Percentiles rank a stretch among this genome's conserved stretches.
Conservation (phyloP, 495 filamentous ascomycete species). For the Aspergillus asperescens region DNA sequence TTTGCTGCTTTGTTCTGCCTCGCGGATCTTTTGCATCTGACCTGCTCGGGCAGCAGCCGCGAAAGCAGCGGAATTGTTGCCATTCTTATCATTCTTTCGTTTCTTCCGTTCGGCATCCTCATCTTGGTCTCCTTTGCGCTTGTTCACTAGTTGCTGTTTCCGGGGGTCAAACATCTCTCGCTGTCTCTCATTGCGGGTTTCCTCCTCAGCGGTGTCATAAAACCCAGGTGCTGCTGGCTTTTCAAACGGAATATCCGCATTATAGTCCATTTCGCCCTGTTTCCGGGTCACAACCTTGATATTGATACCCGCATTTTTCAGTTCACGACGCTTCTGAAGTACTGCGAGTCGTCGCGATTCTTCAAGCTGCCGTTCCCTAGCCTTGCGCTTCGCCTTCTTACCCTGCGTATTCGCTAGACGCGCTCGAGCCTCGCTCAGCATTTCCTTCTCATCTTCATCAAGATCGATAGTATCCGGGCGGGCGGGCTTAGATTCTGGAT, state of each 20-base stretch:
- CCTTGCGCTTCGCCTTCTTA: slow-evolving; percentile 98
- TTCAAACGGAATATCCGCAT: slow-evolving; percentile 97
- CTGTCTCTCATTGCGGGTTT: slow-evolving; percentile 74
- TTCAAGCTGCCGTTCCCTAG: slow-evolving; percentile 89
- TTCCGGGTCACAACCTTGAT: slow-evolving; percentile 93
- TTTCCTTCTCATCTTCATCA: slow-evolving; percentile 98
- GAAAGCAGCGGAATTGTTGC: slow-evolving; percentile 64
- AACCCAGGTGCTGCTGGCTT: slow-evolving; percentile 86
- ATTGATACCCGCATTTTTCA: slow-evolving; percentile 97
- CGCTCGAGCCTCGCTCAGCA: slow-evolving; percentile 95
- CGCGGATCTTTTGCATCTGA: slow-evolving; percentile 90
- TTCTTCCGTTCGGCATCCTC: slow-evolving; percentile 79
- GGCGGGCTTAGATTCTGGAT: slow-evolving; percentile 95
- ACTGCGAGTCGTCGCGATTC: slow-evolving; percentile 85
- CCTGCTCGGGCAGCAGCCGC: slow-evolving; percentile 92
- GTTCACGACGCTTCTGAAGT: slow-evolving; percentile 89
- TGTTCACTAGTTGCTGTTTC: slow-evolving; percentile 92
- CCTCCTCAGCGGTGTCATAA: slow-evolving; percentile 85
- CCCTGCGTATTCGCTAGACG: slow-evolving; percentile 96
- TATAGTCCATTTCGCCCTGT: slow-evolving; percentile 98
- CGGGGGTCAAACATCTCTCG: slow-evolving; percentile 86
- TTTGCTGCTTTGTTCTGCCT: slow-evolving; percentile 95
- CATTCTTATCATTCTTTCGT: slow-evolving; percentile 78
- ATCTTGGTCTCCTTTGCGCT: slow-evolving; percentile 86
- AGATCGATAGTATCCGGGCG: slow-evolving; percentile 95